Base-by-base conservation (phyloP, 2,329 filamentous ascomycete species). In the Phialophora macrospora region DNA sequence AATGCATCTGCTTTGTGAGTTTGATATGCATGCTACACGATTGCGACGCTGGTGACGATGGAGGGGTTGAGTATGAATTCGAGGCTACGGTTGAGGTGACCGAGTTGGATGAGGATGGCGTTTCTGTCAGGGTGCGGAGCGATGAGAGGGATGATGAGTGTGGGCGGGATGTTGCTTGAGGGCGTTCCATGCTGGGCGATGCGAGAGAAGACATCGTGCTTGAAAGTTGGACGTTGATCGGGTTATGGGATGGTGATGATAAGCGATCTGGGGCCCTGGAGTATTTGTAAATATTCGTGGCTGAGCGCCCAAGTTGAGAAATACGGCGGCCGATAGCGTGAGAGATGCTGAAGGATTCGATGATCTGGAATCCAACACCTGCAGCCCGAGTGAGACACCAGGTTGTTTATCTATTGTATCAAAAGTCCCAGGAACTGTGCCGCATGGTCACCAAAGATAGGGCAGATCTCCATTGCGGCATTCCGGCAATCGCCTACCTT, bases 1-100 rank as follows among this genome's bases (percentile, higher is more conserved):
- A 20, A 2, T 60, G 66, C 66, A 68, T 70, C 55, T 70, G 68
- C 41, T 60, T 67, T 11, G 64, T 56, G 55, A 70, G 65, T 34
- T 68, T 68, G 51, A 38, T 46, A 55, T 70, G 68, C 61, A 70
- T 66, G 34, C 66, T 64, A 17, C 54, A 65, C 11, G 30, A 5
- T 22, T 24, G 48, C 20, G 48, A 24, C 24, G 48, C 9, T 14
- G 48, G 22, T 17, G 22, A 26, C 12, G 48, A 51, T 5, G 48
- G 24, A 1, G 24, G 17, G 20, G 22, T 51, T 26, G 48, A 51
- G 48, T 51, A 41, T 49, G 58, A 28, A 4, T 49, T 34, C 11
- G 58, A 55, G 28, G 26, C 11, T 3, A 34, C 3, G 8, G 52
- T 55, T 8, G 52, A 55, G 28, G 52, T 55, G 30, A 34, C 22